Base-by-base conservation (phyloP, 495 filamentous ascomycete species). In the Mytilinidion resinicola region DNA sequence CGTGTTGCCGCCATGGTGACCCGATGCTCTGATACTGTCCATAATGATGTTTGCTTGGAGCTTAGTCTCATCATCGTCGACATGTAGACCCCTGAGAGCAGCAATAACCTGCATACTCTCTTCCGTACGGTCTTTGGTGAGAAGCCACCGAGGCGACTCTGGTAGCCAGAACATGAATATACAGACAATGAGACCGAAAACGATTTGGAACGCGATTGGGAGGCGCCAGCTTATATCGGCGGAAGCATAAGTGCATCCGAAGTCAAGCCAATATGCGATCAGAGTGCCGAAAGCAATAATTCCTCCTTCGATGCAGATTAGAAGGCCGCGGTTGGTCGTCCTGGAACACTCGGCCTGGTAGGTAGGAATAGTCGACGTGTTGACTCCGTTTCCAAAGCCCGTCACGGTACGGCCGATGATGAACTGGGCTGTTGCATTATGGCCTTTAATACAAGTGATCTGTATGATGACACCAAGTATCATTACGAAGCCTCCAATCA, bases 211-310 rank as follows among this genome's bases (percentile, higher is more conserved):
- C 15, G 76, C 85, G 81, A 85, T 87, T 33, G 85, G 85, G 52
- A 90, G 81, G n/a, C 85, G 81, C 75, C 86, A 88, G 7, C 83
- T 80, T 30, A 63, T 51, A 34, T 62, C 48, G 9, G 51, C 51
- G 9, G 64, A 57, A 30, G 60, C 64, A 65, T 86, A 91, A 9
- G 80, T 82, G 34, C 85, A 78, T 44, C 88, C 88, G 60, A 87
- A 92, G 63, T 90, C 87, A 56, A 92, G 77, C 88, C 88, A 92
- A 74, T 91, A 91, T 25, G 87, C 86, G 30, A 91, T 83, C 42
- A 89, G 72, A 9, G 81, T 85, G 46, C 89, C 89, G 53, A 91
- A 88, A 42, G 88, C 88, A 59, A 91, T 90, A 58, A 83, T 77
- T 63, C 82, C 84, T 61, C 89, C 89, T 66, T 91, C 87, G 54